These are phyloP conservation scores for Aspergillus jensenii DNA, from an alignment of 2,329 filamentous ascomycete species.

Conservation along the genomic window DNA sequence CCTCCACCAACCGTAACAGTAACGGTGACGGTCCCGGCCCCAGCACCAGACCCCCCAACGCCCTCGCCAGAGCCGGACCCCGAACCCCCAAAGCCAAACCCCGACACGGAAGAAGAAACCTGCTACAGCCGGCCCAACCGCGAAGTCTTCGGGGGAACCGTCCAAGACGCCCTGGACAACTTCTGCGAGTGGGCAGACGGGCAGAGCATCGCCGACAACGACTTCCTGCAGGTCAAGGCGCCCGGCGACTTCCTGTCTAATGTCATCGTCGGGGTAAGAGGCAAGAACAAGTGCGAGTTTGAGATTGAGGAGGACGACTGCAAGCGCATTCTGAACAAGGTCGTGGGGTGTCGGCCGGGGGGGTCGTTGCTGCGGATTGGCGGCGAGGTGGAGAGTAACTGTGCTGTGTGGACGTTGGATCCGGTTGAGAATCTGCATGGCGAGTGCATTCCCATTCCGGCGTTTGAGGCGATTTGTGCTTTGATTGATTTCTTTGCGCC, in stretches of 20 bases:
- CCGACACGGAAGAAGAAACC: no score
- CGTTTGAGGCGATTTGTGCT: neutral
- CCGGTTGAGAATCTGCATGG: neutral
- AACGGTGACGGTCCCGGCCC: no score
- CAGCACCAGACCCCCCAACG: no score
- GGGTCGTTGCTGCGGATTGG: neutral
- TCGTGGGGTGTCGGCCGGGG: neutral
- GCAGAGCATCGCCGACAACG: neutral
- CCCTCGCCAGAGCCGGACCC: no score
- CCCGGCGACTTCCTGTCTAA: neutral
- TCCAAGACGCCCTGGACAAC: no score
- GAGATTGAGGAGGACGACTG: neutral
- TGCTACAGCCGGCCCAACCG: no score
- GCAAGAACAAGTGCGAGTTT: neutral
- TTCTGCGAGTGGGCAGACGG: neutral
- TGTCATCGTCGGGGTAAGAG: neutral
- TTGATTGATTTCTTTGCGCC: no score
- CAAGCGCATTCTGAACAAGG: neutral
- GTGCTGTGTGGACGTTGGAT: neutral
- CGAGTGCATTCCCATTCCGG: neutral
- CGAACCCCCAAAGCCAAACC: no score
- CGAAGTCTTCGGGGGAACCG: no score
- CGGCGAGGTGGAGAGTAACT: neutral
- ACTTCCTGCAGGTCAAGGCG: neutral
- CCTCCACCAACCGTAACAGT: no score